Percentiles rank a stretch among this genome's conserved stretches.
Evolutionary conservation across 192 early-diverging fungal genomes (phyloP).

Genomic region (Coemansia sp.): DNA sequence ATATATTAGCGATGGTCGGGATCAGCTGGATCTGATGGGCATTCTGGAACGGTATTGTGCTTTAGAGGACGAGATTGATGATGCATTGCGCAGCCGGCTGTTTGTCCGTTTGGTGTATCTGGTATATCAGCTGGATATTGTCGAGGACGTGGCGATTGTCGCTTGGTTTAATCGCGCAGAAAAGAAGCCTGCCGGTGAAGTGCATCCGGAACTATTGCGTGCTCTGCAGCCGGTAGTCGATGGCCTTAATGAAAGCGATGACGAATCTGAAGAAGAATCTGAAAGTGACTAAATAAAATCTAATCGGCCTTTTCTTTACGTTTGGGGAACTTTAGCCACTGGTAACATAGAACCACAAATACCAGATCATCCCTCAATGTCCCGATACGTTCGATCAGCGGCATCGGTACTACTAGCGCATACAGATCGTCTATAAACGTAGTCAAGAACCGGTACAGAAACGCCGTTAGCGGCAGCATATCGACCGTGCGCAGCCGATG

Average conservation of each 20-base stretch:
- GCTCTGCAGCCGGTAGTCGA: conserved; percentile 64
- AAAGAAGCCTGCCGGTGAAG: conserved; percentile 38
- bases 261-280: conserved; percentile 56
- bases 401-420: conserved; percentile 61
- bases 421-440: conserved; percentile 63
- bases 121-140: conserved; percentile 76
- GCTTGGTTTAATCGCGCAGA: conserved; percentile 66
- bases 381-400: conserved; percentile 56
- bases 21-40: conserved; percentile 71
- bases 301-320: conserved; percentile 18
- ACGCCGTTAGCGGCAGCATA: conserved; percentile 57
- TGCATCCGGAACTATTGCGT: conserved; percentile 51
- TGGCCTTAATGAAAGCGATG: conserved; percentile 72
- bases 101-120: conserved; percentile 61
- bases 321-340: conserved; percentile 52
- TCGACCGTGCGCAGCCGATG: conserved; percentile 57
- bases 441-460: conserved; percentile 55
- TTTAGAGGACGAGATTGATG: conserved; percentile 17
- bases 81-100: conserved; percentile 49
- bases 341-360: conserved; percentile 56
- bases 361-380: conserved; percentile 58
- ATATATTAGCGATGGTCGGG: conserved; percentile 63
- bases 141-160: conserved; percentile 78
- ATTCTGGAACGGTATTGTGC: conserved; percentile 58
- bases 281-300: conserved; percentile 9